Evolutionary conservation across 768 basidiomycete genomes (phyloP).

Genomic region (Kwoniella newhampshirensis): DNA sequence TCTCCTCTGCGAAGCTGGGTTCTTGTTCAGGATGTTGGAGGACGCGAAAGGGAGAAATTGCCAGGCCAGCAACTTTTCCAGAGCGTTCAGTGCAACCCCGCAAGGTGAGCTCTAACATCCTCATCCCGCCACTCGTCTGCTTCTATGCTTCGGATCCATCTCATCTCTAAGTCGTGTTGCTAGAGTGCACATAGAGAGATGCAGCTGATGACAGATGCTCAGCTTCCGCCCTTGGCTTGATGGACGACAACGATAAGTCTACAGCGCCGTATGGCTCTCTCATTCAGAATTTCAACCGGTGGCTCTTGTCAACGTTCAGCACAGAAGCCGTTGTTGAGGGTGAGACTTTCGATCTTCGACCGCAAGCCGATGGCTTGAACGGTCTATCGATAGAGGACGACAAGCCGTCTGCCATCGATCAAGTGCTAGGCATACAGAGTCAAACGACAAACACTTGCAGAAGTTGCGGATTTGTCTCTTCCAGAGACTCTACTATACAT

Average conservation of each 20-base stretch:
- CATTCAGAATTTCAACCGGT: conserved; percentile 94
- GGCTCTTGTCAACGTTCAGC: conserved; percentile 79
- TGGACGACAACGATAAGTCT: conserved; percentile 79
- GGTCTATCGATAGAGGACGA: conserved; percentile 38
- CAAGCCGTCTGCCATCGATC: conserved; percentile 69
- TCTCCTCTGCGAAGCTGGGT: conserved; percentile 89
- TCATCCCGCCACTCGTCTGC: too few relatives aligned
- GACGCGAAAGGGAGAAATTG: conserved; percentile 92
- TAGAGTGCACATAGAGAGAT: too few relatives aligned
- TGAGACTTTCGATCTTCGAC: conserved; percentile 29
- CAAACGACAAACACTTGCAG: conserved; percentile 73
- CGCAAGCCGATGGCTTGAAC: not conserved
- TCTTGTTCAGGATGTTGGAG: conserved; percentile 90
- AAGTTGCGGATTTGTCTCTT: conserved; percentile 68
- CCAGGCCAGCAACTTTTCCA: conserved; percentile 95
- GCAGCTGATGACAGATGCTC: not conserved
- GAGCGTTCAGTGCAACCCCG: conserved; percentile 82
- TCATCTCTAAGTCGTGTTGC: too few relatives aligned
- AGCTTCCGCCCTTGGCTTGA: conserved; percentile 76
- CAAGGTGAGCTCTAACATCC: conserved; percentile 74
- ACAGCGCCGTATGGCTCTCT: conserved; percentile 75
- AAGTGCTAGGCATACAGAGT: conserved; percentile 77
- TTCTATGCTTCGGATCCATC: too few relatives aligned
- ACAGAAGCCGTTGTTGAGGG: conserved; percentile 51
- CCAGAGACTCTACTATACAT: conserved; percentile 77